phyloP scores from a whole-genome alignment of 352 stramenopile genomes.

The Phytophthora chlamydospora region DNA sequence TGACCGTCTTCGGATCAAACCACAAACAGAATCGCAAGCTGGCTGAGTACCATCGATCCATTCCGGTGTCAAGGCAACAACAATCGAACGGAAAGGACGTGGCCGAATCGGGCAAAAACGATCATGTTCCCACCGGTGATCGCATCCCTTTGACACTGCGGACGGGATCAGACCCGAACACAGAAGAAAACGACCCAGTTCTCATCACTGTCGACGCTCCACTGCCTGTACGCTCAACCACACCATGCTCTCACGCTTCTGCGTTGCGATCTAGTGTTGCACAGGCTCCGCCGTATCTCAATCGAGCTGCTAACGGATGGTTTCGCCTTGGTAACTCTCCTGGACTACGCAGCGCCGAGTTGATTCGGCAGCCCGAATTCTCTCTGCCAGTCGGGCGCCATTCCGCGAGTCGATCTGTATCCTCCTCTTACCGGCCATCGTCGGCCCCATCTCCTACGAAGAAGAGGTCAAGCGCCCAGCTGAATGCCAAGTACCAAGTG shows the following conservation, averaged over 20 bases:
- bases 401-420: slow-evolving; percentile 5
- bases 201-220: slow-evolving; percentile 2
- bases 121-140: neutral
- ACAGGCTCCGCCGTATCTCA: slow-evolving; percentile 9
- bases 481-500: slow-evolving; percentile 42
- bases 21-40: slow-evolving; percentile 35
- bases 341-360: slow-evolving; percentile 45
- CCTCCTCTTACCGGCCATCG: slow-evolving; percentile 14
- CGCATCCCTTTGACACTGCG: neutral
- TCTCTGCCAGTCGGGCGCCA: slow-evolving; percentile 8
- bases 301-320: slow-evolving; percentile 13
- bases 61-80: slow-evolving; percentile 5
- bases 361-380: slow-evolving; percentile 43
- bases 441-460: slow-evolving; percentile 31
- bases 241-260: slow-evolving; percentile 1
- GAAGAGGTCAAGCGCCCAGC: slow-evolving; percentile 18
- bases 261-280: slow-evolving; percentile 8
- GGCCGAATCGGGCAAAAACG: neutral
- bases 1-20: slow-evolving; percentile 65
- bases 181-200: neutral
- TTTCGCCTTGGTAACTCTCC: slow-evolving; percentile 17
- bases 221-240: neutral
- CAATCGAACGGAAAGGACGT: slow-evolving; percentile 3
- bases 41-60: slow-evolving; percentile 2
- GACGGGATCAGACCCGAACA: slow-evolving; percentile 3